Evolutionary conservation across 2,329 filamentous ascomycete species (phyloP).

Genomic region (Fusarium chlamydosporum): DNA sequence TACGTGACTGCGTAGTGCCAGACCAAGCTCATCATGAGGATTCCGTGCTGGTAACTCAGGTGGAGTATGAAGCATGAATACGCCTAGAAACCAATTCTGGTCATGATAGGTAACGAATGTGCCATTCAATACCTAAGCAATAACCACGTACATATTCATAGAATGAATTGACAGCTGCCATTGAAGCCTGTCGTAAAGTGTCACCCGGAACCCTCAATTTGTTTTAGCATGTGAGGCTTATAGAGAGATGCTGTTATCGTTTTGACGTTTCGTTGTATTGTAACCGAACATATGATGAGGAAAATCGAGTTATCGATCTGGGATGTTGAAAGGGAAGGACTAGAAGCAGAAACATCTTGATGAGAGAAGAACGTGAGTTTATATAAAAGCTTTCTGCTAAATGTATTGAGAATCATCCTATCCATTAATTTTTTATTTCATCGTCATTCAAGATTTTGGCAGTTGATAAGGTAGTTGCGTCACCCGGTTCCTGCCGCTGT

Average conservation of each 20-base stretch:
- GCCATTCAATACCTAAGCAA: too few species aligned
- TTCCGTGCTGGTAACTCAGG: neutral
- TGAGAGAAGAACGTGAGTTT: too few species aligned
- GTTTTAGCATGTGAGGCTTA: too few species aligned
- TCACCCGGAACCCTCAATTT: too few species aligned
- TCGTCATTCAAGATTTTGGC: conserved; percentile 1
- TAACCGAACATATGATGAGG: neutral
- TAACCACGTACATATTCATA: neutral
- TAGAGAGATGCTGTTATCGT: too few species aligned
- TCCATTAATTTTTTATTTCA: neutral
- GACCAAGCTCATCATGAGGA: neutral
- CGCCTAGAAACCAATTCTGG: neutral
- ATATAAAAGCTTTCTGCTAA: neutral
- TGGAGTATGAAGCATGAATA: neutral
- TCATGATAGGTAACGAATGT: neutral
- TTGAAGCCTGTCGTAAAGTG: too few species aligned
- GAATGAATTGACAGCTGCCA: neutral
- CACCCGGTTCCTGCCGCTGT: conserved; percentile 57
- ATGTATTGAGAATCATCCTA: neutral
- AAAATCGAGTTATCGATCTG: neutral
- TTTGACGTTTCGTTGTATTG: too few species aligned
- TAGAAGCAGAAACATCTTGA: too few species aligned
- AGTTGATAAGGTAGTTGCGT: conserved; percentile 47
- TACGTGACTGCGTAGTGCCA: neutral
- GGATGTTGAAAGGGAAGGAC: neutral